Conservation (phyloP, 2,329 filamentous ascomycete species). For the Akanthomyces lecanii region DNA sequence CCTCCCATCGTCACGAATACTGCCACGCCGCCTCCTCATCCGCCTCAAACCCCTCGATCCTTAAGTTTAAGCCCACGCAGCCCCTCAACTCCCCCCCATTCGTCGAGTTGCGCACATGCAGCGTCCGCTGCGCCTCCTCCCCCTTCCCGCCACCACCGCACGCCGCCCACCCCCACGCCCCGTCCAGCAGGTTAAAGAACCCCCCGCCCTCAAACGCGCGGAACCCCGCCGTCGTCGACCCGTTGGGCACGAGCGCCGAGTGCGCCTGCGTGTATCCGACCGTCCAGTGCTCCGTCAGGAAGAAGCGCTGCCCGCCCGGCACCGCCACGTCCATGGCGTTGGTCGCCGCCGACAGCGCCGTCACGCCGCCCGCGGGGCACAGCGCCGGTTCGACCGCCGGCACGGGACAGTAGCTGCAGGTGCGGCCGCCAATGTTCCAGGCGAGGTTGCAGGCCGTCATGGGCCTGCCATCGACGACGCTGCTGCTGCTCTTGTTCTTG, state of each 20-base stretch:
- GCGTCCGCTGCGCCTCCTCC: not conserved
- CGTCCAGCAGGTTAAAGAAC: constrained; percentile 25
- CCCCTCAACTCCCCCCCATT: not conserved
- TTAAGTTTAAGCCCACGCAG: constrained; percentile 15
- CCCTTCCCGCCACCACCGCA: not conserved
- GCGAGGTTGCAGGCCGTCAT: constrained; percentile 27
- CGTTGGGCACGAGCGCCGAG: constrained; percentile 28
- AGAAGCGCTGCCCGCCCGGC: constrained; percentile 31
- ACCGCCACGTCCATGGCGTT: constrained; percentile 29
- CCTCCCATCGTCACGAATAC: constrained; percentile 5
- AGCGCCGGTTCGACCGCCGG: constrained; percentile 16
- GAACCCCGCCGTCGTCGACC: constrained; percentile 26
- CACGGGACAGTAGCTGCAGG: constrained; percentile 20
- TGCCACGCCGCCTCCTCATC: constrained; percentile 14
- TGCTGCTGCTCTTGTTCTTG: not conserved
- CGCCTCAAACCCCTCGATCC: not conserved
- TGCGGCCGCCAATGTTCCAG: constrained; percentile 26
- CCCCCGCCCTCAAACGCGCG: constrained; percentile 30
- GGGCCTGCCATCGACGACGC: constrained; percentile 25
- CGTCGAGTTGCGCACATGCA: constrained; percentile 15
- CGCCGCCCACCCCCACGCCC: constrained; percentile 15
- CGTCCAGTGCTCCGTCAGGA: constrained; percentile 27
- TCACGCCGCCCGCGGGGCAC: constrained; percentile 28
- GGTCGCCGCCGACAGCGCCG: constrained; percentile 23
- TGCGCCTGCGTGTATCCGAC: constrained; percentile 33